Evolutionary conservation across 140 eudicot species (phyloP), one percentile per base, ranked within the genome.

Genomic region (Oenanthe javanica): DNA sequence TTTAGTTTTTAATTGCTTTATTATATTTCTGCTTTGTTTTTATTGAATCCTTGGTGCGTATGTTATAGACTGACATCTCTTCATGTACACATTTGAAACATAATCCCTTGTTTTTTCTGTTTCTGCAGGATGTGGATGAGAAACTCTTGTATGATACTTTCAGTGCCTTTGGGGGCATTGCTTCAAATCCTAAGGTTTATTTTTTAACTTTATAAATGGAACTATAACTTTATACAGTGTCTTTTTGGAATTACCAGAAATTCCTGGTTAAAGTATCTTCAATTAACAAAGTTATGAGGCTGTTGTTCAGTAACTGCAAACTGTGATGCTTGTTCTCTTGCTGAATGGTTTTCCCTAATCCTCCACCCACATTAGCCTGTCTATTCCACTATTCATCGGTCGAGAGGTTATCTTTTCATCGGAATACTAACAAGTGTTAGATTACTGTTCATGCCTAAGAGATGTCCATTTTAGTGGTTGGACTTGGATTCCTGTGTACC

Each of bases 111-210:
- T 67, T 84, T 15, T 67, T 31, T 36, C 40, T 36, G 40, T 36
- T 59, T 69, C 79, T 92, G 86, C 91, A 95, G 99, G 99, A 95
- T 81, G 97, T 95, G 55, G 99, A 95, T 84, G 99, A 95, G 86
- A 95, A 95, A 76, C 96, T 95, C 81, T 92, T 95, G 48, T 89
- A 95, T 77, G 99, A 95, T 78, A 95, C 99, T 80, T 95, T 95
- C 87, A 95, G 93, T 86, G 99, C 99, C 45, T 95, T 95, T 83
- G 98, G 99, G 77, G 97, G 91, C 83, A 93, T 95, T 83, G 99
- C 93, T 78, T 72, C 99, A 49, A 92, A 90, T 84, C 99, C 99
- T n/a, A 95, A 95, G 99, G 99, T 92, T 31, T 27, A 36, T 5
- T 31, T 14, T 67, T 31, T 11, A 5, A 66, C 45, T 13, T 67